Conservation (phyloP, 495 filamentous ascomycete species). For the Xylaria intraflava region DNA sequence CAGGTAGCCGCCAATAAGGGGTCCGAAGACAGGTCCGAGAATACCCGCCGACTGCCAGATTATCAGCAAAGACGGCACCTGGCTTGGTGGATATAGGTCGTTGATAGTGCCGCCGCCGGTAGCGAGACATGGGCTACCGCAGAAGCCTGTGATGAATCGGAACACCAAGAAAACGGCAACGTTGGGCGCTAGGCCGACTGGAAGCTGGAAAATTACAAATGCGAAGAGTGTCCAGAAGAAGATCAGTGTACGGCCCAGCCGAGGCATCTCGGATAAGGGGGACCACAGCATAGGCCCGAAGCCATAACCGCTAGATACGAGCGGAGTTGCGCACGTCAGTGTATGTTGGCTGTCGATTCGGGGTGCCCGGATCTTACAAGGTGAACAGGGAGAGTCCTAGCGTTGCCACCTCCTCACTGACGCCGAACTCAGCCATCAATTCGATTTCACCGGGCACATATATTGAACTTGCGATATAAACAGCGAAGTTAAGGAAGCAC, state of each 20-base stretch:
- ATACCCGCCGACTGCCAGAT: conserved; percentile 21
- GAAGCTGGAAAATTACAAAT: conserved; percentile 22
- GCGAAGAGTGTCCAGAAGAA: conserved; percentile 27
- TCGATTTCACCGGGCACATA: conserved; percentile 35
- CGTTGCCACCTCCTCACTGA: conserved; percentile 35
- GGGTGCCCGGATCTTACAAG: conserved; percentile 33
- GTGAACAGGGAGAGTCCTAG: conserved; percentile 47
- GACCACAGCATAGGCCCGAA: conserved; percentile 28
- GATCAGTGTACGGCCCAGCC: conserved; percentile 18
- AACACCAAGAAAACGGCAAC: conserved; percentile 25
- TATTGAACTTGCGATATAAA: conserved; percentile 32
- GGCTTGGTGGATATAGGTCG: conserved; percentile 14
- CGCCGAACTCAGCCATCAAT: conserved; percentile 36
- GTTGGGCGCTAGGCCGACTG: conserved; percentile 18
- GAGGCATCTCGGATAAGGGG: conserved; percentile 27
- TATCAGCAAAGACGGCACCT: conserved; percentile 13
- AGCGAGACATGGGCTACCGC: conserved; percentile 17
- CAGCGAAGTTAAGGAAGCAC: conserved; percentile 23
- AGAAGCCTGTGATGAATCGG: conserved; percentile 19
- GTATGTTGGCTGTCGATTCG: no score
- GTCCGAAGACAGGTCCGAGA: conserved; percentile 40
- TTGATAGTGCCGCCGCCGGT: conserved; percentile 21
- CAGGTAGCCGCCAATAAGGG: conserved; percentile 37
- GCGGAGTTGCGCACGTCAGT: no score
- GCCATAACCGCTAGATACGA: conserved; percentile 19